phyloP scores from a whole-genome alignment of 768 basidiomycete genomes.

The Strobilomyces dryophilus region DNA sequence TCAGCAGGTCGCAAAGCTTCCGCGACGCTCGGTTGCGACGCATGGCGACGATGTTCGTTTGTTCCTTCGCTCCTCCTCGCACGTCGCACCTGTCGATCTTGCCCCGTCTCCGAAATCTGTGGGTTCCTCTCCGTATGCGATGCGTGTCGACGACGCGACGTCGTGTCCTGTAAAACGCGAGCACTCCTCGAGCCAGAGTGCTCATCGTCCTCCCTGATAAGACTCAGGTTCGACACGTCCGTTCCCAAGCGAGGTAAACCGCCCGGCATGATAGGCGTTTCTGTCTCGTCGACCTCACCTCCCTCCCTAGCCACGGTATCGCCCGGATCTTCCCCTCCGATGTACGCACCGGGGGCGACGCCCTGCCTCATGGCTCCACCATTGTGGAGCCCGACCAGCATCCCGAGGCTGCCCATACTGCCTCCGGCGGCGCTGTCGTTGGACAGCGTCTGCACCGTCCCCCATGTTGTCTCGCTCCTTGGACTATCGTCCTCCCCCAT shows the following conservation, averaged over 20 bases:
- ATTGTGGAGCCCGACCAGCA: slow-evolving; percentile 29
- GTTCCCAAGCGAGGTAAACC: slow-evolving; percentile 17
- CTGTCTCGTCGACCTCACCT: slow-evolving; percentile 16
- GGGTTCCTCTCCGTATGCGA: slow-evolving; percentile 18
- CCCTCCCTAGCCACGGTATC: slow-evolving; percentile 14
- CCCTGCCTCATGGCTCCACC: slow-evolving; percentile 27
- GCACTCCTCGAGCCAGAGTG: slow-evolving; percentile 10
- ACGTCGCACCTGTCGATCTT: slow-evolving; percentile 19
- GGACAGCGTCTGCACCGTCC: slow-evolving; percentile 29
- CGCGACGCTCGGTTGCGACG: slow-evolving; percentile 18
- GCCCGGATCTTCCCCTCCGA: slow-evolving; percentile 14
- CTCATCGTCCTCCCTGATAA: slow-evolving; percentile 32
- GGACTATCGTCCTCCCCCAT: slow-evolving; percentile 23
- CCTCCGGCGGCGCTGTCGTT: slow-evolving; percentile 14
- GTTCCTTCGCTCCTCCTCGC: slow-evolving; percentile 22
- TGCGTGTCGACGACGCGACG: slow-evolving; percentile 14
- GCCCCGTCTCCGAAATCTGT: slow-evolving; percentile 6
- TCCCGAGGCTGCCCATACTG: slow-evolving; percentile 27
- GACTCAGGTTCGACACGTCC: slow-evolving; percentile 24
- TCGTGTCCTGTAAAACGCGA: slow-evolving; percentile 6
- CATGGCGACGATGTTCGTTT: slow-evolving; percentile 17
- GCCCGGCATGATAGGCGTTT: slow-evolving; percentile 19
- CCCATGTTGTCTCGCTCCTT: slow-evolving; percentile 35
- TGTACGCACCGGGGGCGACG: slow-evolving; percentile 13
- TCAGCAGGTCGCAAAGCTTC: slow-evolving; percentile 18